phyloP scores from a whole-genome alignment of 331 rosid species.

The Stylosanthes scabra region DNA sequence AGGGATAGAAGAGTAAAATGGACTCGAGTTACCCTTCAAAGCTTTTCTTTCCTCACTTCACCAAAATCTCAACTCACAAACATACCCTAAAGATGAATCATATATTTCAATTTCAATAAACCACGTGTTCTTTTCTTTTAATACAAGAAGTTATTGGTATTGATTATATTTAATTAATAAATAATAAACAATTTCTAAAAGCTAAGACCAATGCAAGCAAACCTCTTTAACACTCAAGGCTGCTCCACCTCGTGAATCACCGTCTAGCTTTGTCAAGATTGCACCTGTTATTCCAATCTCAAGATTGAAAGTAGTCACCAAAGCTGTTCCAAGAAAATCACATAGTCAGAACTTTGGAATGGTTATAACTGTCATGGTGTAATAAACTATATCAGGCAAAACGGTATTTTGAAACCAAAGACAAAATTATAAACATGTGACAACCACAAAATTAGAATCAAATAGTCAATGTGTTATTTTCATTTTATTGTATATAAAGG shows the following conservation, averaged over 20 bases:
- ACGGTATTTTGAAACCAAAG: slow-evolving; percentile 17
- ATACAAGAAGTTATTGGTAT: not conserved
- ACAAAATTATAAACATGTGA: slow-evolving; percentile 21
- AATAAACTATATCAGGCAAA: slow-evolving; percentile 6
- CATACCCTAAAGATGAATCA: slow-evolving; percentile 5
- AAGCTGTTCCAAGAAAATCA: slow-evolving; percentile 59
- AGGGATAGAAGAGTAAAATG: too few relatives aligned
- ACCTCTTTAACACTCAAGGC: slow-evolving; percentile 99
- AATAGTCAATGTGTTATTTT: slow-evolving; percentile 19
- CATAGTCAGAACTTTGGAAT: slow-evolving; percentile 32
- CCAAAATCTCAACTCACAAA: too few relatives aligned
- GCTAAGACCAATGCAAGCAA: slow-evolving; percentile 37
- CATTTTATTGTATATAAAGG: slow-evolving; percentile 8
- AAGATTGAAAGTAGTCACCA: slow-evolving; percentile 92
- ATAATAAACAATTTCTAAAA: slow-evolving; percentile 18
- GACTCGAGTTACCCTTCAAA: too few relatives aligned
- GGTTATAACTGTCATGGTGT: not conserved
- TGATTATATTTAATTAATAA: slow-evolving; percentile 1
- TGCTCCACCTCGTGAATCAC: slow-evolving; percentile 99
- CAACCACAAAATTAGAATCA: slow-evolving; percentile 10
- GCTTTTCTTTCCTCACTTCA: too few relatives aligned
- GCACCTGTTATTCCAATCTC: slow-evolving; percentile 99
- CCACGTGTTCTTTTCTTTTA: not conserved
- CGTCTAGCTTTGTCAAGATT: slow-evolving; percentile 97
- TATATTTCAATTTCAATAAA: slow-evolving; percentile 9